These are phyloP conservation scores for Ceratocystis smalleyi DNA, from an alignment of 2,329 filamentous ascomycete genomes.

Conservation along the genomic window DNA sequence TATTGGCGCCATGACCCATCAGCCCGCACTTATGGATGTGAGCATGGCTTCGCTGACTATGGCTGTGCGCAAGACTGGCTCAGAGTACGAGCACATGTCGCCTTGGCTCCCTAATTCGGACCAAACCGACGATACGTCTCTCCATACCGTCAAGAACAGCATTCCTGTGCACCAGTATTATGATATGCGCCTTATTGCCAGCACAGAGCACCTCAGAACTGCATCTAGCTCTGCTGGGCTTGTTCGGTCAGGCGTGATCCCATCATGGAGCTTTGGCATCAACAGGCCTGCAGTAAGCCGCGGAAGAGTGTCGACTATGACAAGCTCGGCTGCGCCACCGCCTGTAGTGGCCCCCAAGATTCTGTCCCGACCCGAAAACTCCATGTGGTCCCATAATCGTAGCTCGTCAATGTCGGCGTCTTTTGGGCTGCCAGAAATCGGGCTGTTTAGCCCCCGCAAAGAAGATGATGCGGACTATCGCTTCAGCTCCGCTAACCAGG, in stretches of 20 bases:
- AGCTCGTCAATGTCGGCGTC: constrained; percentile 26
- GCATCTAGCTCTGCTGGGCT: constrained; percentile 26
- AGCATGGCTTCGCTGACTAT: constrained; percentile 82
- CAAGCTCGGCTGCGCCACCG: constrained; percentile 13
- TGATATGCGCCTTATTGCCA: constrained; percentile 60
- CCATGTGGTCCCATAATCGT: constrained; percentile 23
- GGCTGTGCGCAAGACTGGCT: constrained; percentile 48
- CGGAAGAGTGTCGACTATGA: constrained; percentile 25
- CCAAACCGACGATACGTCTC: constrained; percentile 19
- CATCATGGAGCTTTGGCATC: constrained; percentile 10
- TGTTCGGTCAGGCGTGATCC: constrained; percentile 21
- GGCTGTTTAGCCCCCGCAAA: constrained; percentile 18
- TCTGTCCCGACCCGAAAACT: constrained; percentile 10
- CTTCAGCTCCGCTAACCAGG: constrained; percentile 13
- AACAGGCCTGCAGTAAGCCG: constrained; percentile 25
- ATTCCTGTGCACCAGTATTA: constrained; percentile 46
- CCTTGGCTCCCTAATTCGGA: constrained; percentile 19
- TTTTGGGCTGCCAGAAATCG: constrained; percentile 17
- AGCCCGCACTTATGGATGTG: constrained; percentile 81
- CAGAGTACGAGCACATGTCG: constrained; percentile 26
- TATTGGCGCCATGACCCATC: constrained; percentile 78
- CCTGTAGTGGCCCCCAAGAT: constrained; percentile 24
- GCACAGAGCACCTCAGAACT: constrained; percentile 53
- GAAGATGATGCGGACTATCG: constrained; percentile 19
- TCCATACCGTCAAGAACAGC: constrained; percentile 19